Conservation (phyloP, 176 grass and related monocot genomes). For the Otatea glauca region DNA sequence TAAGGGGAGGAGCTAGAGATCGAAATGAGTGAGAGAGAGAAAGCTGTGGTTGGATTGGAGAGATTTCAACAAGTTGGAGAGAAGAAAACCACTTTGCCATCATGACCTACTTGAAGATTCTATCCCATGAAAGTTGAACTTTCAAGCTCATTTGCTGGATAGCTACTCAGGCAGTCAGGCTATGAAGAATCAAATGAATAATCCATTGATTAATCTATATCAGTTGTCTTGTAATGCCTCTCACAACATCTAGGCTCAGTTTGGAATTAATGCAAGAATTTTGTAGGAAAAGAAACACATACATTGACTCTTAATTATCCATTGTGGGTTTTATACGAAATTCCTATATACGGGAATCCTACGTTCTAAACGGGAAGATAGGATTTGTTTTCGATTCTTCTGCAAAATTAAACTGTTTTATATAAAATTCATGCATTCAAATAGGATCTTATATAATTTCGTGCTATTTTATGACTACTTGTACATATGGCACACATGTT, state of each 20-base stretch:
- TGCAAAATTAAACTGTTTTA: no score
- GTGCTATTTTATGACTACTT: no score
- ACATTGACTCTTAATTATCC: background rate
- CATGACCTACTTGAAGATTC: conserved; percentile 22
- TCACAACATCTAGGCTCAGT: background rate
- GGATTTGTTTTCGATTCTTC: no score
- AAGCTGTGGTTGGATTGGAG: background rate
- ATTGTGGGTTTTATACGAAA: background rate
- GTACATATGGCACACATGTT: no score
- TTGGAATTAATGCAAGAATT: background rate
- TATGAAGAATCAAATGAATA: background rate
- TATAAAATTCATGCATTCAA: no score
- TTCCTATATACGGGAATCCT: background rate
- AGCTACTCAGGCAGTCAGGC: background rate
- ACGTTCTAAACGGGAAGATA: background rate
- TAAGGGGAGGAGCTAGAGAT: conserved; percentile 1
- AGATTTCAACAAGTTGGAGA: conserved; percentile 17
- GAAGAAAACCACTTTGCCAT: conserved; percentile 31
- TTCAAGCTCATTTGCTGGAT: background rate
- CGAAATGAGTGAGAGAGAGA: conserved; percentile 42
- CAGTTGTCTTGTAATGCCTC: background rate
- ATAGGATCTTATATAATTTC: no score
- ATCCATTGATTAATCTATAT: background rate
- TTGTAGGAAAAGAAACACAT: background rate
- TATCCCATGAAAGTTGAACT: conserved; percentile 25